These are phyloP conservation scores for Porcisia deanei DNA, from an alignment of 208 protist species.

Conservation along the genomic window DNA sequence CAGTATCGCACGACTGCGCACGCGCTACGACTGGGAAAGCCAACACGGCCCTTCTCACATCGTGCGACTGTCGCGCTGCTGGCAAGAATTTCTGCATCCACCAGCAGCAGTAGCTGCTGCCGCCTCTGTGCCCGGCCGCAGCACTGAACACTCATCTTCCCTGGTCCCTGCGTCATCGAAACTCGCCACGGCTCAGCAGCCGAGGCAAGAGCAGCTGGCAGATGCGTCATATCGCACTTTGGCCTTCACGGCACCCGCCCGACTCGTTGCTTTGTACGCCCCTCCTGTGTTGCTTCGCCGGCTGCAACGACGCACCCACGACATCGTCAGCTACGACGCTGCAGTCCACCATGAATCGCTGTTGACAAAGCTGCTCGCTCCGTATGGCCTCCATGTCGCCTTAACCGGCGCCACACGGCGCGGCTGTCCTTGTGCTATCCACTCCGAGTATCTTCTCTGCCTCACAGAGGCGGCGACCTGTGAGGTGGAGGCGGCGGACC, in stretches of 20 bases:
- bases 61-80: neutral
- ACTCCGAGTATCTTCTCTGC: conserved; percentile 43
- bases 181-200: neutral
- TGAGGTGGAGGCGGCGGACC: conserved; percentile 28
- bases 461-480: conserved; percentile 31
- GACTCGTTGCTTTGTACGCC: conserved; percentile 39
- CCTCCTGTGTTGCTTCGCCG: conserved; percentile 30
- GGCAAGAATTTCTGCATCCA: neutral
- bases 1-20: conserved; percentile 3
- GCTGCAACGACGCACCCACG: conserved; percentile 20
- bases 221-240: neutral
- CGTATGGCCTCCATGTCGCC: conserved; percentile 49
- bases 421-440: conserved; percentile 43
- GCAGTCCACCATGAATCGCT: conserved; percentile 41
- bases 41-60: neutral
- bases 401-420: conserved; percentile 44
- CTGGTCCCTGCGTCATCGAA: neutral
- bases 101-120: neutral
- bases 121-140: neutral
- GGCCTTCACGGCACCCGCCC: conserved; percentile 13
- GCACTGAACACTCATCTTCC: neutral
- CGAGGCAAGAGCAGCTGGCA: neutral
- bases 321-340: conserved; percentile 61
- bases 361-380: conserved; percentile 35
- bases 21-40: conserved; percentile 1